Evolutionary conservation across 2,329 filamentous ascomycete genomes (phyloP), one percentile per base, ranked within the genome.

Genomic region (Alternaria triticina): DNA sequence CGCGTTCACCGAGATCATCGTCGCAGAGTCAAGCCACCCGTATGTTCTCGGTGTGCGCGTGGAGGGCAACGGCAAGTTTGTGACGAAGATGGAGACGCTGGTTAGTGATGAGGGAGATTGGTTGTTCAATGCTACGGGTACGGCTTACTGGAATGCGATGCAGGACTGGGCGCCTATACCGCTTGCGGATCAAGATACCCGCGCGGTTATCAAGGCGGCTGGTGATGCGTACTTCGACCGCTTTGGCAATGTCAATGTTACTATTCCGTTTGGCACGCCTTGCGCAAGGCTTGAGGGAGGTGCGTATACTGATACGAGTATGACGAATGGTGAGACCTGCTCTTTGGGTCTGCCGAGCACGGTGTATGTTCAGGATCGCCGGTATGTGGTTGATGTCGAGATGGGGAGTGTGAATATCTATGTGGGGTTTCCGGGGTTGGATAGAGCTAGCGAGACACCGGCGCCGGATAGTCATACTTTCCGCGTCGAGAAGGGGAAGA

Each of bases 221-320:
- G 72, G 66, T 0, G 70, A 74, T 30, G 70, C 69, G 11, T 74
- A 74, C 30, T 67, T 73, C 12, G 56, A 74, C 30, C 59, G 65
- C 3, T 72, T 70, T n/a, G 62, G 59, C 5, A 64, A 71, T 20
- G 55, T 47, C 7, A 71, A 67, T 17, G 58, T 68, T 0, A 62
- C 60, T 4, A 69, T 74, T 15, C 72, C 72, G 1, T 74, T 69
- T 62, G 72, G 70, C 1, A 68, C 62, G n/a, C 70, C 73, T 0
- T 76, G 74, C 44, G 72, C 72, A 4, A 54, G 73, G 2, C 61
- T 76, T 1, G 74, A 75, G 43, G 74, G 74, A 7, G 72, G 74
- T 11, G 60, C 65, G 11, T 76, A 74, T 49, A 76, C 74, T 0
- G 66, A 59, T 46, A 52, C 58, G 5, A 49, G 54, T 15, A 44